Base-by-base conservation (phyloP, 768 basidiomycete genomes). In the Tephrocybe rancida region DNA sequence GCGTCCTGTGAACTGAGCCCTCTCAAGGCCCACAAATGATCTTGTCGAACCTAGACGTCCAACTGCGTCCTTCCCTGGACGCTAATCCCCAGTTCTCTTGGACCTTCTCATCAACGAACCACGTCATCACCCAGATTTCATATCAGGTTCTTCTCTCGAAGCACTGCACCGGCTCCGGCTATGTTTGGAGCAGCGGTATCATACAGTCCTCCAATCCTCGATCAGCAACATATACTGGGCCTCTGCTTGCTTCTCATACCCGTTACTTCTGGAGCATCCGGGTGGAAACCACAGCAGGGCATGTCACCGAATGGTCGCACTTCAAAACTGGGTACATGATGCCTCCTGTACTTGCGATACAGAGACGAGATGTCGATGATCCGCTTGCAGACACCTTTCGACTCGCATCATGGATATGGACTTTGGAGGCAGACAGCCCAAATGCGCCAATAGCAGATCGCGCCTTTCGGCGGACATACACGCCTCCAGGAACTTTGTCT, bases 361-460 rank as follows among this genome's bases (percentile, higher is more conserved):
- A 18, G 3, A 34, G 18, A 22, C 52, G 58, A 39, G 49, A 59
- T 18, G 50, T 59, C 30, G 54, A 60, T 1, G 55, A 43, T 25
- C 45, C 52, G n/a, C 59, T 68, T 10, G 44, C 61, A 11, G 46
- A 52, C 6, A 48, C 57, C 8, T 67, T 70, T 46, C 62, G 54
- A 3, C 18, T 30, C 19, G 50, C 63, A 42, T 58, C 58, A 1
- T 69, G 69, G 67, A 69, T 69, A 34, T 70, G 67, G 67, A 67
- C 67, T 3, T 10, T 42, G 0, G 67, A 69, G 48, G 18, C 54
- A 10, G 46, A 59, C 21, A 46, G 55, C 9, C 62, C 59, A 0
- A 48, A 54, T 32, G 60, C 61, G 7, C 61, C 64, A 37, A 43
- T 54, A 25, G 61, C 47, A 22, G 56, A 59, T 22, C 52, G 63